phyloP scores from a whole-genome alignment of 2,329 filamentous ascomycete genomes.

The Penicillium paneum region DNA sequence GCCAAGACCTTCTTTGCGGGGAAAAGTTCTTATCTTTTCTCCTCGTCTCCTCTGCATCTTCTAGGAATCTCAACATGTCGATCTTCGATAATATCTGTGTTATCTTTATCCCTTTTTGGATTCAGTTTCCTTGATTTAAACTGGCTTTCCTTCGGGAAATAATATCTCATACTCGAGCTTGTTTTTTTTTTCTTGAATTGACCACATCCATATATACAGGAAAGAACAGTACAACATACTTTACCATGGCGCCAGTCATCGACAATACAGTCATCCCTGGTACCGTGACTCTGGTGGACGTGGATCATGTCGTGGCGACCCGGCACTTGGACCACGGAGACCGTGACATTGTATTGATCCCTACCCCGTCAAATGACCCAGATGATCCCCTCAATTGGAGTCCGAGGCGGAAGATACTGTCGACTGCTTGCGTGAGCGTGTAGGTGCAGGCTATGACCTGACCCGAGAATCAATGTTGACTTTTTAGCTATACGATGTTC shows the following conservation, averaged over 20 bases:
- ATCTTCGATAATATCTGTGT: background rate
- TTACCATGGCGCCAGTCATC: conserved; percentile 26
- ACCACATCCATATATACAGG: background rate
- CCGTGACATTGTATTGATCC: conserved; percentile 43
- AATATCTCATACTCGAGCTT: background rate
- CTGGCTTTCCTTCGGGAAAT: background rate
- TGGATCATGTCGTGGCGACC: conserved; percentile 34
- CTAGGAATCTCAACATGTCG: background rate
- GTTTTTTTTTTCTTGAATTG: background rate
- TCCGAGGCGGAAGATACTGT: conserved; percentile 42
- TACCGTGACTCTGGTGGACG: conserved; percentile 46
- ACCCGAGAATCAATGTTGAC: background rate
- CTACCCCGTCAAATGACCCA: conserved; percentile 44
- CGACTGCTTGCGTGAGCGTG: conserved; percentile 44
- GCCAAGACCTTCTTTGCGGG: background rate
- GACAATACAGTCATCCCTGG: conserved; percentile 39
- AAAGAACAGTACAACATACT: background rate
- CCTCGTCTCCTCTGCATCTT: no score
- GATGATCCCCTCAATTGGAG: conserved; percentile 50
- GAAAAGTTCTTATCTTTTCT: background rate
- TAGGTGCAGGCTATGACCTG: conserved; percentile 18
- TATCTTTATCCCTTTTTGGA: background rate
- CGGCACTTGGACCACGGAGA: conserved; percentile 31
- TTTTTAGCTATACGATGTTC: conserved; percentile 38
- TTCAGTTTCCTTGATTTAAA: no score